Evolutionary conservation across 371 early-diverging fungal genomes (phyloP).

Genomic region (Mucor lusitanicus): DNA sequence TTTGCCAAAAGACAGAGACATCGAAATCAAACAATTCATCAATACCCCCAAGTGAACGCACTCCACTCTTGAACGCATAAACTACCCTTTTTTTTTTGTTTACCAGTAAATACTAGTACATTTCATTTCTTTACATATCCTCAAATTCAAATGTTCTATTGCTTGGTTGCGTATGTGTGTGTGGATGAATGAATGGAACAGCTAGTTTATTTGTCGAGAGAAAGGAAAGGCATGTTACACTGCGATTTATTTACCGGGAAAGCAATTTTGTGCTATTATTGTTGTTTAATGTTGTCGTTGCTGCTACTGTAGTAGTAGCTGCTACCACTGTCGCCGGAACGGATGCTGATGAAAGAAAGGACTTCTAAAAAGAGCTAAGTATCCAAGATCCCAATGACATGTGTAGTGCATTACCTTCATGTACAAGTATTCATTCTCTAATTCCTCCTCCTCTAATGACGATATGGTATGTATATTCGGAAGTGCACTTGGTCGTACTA

Average conservation of each 20-base stretch:
- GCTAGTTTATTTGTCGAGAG: background rate
- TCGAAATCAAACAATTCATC: slow-evolving; percentile 15
- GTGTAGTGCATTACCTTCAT: slow-evolving; percentile 14
- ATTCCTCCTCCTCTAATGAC: slow-evolving; percentile 23
- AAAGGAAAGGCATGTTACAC: background rate
- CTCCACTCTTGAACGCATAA: slow-evolving; percentile 43
- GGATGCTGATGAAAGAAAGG: background rate
- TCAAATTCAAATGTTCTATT: too few species aligned
- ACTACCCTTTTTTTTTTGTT: background rate
- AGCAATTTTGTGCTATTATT: background rate
- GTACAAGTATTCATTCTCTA: slow-evolving; percentile 19
- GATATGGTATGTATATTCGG: slow-evolving; percentile 21
- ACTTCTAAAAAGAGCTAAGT: background rate
- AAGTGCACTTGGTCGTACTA: slow-evolving; percentile 23
- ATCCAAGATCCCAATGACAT: background rate
- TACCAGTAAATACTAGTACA: background rate
- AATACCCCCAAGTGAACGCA: slow-evolving; percentile 36
- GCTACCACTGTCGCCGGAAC: background rate
- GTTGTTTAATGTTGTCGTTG: background rate
- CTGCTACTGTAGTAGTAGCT: background rate
- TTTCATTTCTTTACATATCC: too few species aligned
- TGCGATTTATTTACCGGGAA: background rate
- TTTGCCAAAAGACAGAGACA: slow-evolving; percentile 36
- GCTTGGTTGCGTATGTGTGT: too few species aligned
- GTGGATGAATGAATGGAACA: too few species aligned